Evolutionary conservation across 164 flowering plant genomes (phyloP), one percentile per base, ranked within the genome.

Genomic region (Magnolia officinalis): DNA sequence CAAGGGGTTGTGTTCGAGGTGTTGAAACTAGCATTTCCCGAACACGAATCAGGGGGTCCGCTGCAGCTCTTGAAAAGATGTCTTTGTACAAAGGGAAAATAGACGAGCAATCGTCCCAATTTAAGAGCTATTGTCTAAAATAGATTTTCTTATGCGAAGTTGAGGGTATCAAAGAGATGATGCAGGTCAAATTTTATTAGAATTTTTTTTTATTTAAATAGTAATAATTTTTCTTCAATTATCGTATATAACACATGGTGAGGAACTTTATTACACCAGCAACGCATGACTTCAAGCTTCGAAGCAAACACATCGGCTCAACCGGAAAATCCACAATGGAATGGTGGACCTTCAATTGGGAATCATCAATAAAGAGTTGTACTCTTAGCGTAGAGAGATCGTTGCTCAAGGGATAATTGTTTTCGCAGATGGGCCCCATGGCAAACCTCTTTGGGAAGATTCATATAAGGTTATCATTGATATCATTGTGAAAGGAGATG

Each of bases 401-500:
- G 23, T 63, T 9, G 8, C 65, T 67, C 49, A 21, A 7, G 70
- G 70, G 18, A 23, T 1, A 23, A 8, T 24, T 67, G 16, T n/a
- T 67, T n/a, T 29, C 3, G 7, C 6, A 26, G 23, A 67, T 23
- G 70, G 23, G 70, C 19, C 70, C 23, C 13, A 67, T 26, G 21
- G 31, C 70, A 26, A 67, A 67, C 26, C 49, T 67, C 6, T 67
- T 21, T 49, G 2, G 8, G 45, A 67, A 67, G 29, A 67, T 67
- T 13, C 13, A 21, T 67, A 67, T 16, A 67, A 67, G 70, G 26
- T 67, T 8, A 11, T 9, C 26, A 23, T 67, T 67, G 70, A 23
- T 67, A 26, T 26, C 70, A 67, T 67, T 67, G 16, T 16, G 6
- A 63, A 67, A 67, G 45, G 70, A 67, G 70, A 23, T 67, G 70